Evolutionary conservation across 2,329 filamentous ascomycete species (phyloP), one percentile per base, ranked within the genome.

Genomic region (Aspergillus terreus): DNA sequence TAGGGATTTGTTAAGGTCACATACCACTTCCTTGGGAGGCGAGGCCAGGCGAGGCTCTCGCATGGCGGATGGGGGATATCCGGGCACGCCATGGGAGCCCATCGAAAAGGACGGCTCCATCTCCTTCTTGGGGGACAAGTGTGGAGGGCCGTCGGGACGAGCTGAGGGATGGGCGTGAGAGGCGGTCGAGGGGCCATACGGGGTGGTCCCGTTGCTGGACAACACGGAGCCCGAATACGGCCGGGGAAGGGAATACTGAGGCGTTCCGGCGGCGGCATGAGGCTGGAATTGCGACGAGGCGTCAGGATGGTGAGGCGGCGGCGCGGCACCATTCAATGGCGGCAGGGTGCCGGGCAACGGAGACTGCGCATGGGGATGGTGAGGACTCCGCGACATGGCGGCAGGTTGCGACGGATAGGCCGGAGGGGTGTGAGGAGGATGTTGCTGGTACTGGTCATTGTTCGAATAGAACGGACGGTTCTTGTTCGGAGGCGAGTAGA

Each of bases 401-500:
- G 64, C 58, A 38, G 70, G 57, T 40, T 62, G 61, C 35, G 70
- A 64, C 44, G 64, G 62, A 51, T 70, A 73, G 42, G 67, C 69
- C 48, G 71, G 74, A 52, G 71, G 73, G 23, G 69, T 76, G 58
- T 74, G 72, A 27, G 72, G 71, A 49, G 71, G 70, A 49, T 65
- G 68, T 35, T 67, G 68, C 40, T 71, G 70, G 47, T 75, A 75
- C 51, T 71, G 70, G 30, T 74, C 71, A 64, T 71, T 73, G 61
- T 62, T 72, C 38, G 73, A 60, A 54, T 73, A 76, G 58, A 68
- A 74, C 33, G 68, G 62, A 42, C 65, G 68, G 47, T 67, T 70
- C 57, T 75, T 73, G 55, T 63, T 69, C 42, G 73, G 69, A 45
- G 74, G 73, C 41, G 72, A 74, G 58, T 75, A 75, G 51, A 64